These are phyloP conservation scores for Gossypium lobatum DNA, from an alignment of 441 rosid species.

Conservation along the genomic window DNA sequence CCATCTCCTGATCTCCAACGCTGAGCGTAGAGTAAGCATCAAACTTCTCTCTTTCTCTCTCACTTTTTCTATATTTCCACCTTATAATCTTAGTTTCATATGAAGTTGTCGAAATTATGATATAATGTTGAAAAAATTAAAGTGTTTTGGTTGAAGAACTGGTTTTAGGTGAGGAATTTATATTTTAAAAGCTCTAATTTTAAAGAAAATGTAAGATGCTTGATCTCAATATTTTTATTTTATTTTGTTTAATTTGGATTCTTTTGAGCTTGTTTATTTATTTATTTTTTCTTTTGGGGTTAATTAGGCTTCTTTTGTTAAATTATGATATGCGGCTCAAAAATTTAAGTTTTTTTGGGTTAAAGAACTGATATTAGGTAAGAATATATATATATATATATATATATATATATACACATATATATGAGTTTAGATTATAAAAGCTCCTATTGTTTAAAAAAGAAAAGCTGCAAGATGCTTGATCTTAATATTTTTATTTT, in stretches of 20 bases:
- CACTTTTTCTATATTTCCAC: slow-evolving; percentile 3
- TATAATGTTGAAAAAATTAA: not conserved
- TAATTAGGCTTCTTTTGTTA: not conserved
- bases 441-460: not conserved
- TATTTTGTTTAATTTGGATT: not conserved
- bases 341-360: not conserved
- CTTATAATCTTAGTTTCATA: not conserved
- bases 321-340: not conserved
- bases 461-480: not conserved
- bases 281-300: not conserved
- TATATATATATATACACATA: not conserved
- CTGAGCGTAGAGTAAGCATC: slow-evolving; percentile 81
- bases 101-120: not conserved
- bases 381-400: not conserved
- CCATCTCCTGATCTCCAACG: slow-evolving; percentile 67
- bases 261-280: not conserved
- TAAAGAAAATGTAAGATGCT: not conserved
- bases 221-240: not conserved
- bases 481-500: not conserved
- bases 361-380: not conserved
- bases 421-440: slow-evolving; percentile 14
- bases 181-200: not conserved
- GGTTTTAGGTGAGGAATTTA: slow-evolving; percentile 7
- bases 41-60: not conserved
- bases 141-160: not conserved